Evolutionary conservation across 179 eudicot genomes (phyloP).

Genomic region (Beta lomatogona): DNA sequence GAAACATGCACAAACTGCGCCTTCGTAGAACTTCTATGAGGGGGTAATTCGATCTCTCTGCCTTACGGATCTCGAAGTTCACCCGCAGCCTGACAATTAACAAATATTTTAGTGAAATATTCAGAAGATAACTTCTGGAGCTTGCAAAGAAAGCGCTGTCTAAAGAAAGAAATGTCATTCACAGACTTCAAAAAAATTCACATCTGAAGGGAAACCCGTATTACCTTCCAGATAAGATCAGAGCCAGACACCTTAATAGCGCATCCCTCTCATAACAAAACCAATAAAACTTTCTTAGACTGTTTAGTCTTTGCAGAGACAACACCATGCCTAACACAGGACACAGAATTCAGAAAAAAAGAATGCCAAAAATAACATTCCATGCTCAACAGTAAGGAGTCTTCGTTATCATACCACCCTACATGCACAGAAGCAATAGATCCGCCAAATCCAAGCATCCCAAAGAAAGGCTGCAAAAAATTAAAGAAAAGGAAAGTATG

Average conservation of each 20-base stretch:
- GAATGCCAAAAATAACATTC: slow-evolving; percentile 12
- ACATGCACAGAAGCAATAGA: slow-evolving; percentile 72
- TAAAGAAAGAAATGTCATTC: not conserved
- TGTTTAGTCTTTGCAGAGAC: too few species aligned
- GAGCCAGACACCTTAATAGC: slow-evolving; percentile 48
- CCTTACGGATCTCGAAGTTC: slow-evolving; percentile 53
- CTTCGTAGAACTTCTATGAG: slow-evolving; percentile 69
- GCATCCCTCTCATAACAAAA: slow-evolving; percentile 60
- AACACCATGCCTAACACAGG: slow-evolving; percentile 46
- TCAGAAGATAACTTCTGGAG: not conserved
- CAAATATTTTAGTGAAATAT: not conserved
- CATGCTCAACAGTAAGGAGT: too few species aligned
- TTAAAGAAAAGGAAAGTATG: slow-evolving; percentile 20
- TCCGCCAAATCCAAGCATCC: slow-evolving; percentile 87
- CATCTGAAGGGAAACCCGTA: slow-evolving; percentile 8
- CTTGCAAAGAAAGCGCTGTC: not conserved
- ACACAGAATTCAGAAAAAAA: not conserved
- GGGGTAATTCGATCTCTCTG: slow-evolving; percentile 45
- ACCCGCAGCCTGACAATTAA: slow-evolving; percentile 53
- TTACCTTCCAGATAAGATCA: slow-evolving; percentile 63
- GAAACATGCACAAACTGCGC: slow-evolving; percentile 29
- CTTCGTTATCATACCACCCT: slow-evolving; percentile 50
- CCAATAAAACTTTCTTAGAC: slow-evolving; percentile 53
- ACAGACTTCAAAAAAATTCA: not conserved
- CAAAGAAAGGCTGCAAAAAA: slow-evolving; percentile 86